Conservation (phyloP, 1,139 yeast genomes). For the Barnettozyma hawaiiensis region DNA sequence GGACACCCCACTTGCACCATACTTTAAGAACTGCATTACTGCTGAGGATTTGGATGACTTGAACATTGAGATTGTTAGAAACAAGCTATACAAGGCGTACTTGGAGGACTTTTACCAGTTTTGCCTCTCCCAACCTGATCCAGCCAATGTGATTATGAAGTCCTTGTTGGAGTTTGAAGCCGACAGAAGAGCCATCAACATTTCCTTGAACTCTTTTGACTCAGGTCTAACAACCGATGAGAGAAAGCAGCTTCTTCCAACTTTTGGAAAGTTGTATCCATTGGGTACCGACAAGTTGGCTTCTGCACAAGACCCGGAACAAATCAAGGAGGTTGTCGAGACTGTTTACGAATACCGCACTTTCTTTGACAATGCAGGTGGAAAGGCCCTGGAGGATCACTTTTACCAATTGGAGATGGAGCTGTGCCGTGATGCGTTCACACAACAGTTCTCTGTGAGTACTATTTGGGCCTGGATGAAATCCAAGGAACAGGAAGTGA, state of each 20-base stretch:
- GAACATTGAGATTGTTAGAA: slow-evolving; percentile 91
- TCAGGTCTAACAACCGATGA: slow-evolving; percentile 71
- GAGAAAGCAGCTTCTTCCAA: slow-evolving; percentile 67
- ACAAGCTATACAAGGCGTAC: slow-evolving; percentile 86
- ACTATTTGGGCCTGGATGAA: slow-evolving; percentile 97
- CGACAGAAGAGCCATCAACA: slow-evolving; percentile 90
- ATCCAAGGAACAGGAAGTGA: slow-evolving; percentile 91
- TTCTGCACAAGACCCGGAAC: slow-evolving; percentile 79
- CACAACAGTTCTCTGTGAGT: slow-evolving; percentile 90
- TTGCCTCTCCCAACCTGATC: slow-evolving; percentile 53
- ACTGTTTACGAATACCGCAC: slow-evolving; percentile 68
- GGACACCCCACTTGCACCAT: slow-evolving; percentile 96
- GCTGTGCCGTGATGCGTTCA: slow-evolving; percentile 84
- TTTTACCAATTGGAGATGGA: slow-evolving; percentile 91
- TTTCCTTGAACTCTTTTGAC: slow-evolving; percentile 82
- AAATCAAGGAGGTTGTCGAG: slow-evolving; percentile 67
- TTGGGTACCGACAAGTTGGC: slow-evolving; percentile 66
- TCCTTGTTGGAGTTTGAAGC: slow-evolving; percentile 83
- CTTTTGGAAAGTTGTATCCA: slow-evolving; percentile 76
- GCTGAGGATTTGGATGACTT: slow-evolving; percentile 93
- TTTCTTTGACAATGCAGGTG: slow-evolving; percentile 56
- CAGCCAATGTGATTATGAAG: slow-evolving; percentile 78
- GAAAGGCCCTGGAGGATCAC: slow-evolving; percentile 82
- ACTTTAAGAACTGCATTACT: slow-evolving; percentile 85
- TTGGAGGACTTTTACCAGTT: slow-evolving; percentile 80